Conservation (phyloP, 345 rosid species). For the Corchorus olitorius region DNA sequence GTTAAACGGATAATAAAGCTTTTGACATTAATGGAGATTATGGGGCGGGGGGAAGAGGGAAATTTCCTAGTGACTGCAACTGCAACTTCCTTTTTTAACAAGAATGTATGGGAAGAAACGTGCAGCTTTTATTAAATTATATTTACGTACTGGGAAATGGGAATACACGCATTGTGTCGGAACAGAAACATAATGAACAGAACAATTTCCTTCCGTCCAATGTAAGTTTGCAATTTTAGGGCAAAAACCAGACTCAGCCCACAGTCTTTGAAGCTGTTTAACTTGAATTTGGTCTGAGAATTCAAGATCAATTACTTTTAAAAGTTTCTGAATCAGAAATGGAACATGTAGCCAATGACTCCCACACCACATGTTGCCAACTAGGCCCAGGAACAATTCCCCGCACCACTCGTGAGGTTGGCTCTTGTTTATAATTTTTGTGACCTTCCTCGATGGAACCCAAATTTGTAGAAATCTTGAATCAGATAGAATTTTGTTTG, state of each 20-base stretch:
- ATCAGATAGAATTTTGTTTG: neutral
- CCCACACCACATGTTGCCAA: conserved; percentile 28
- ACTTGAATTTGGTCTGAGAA: neutral
- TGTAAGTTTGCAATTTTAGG: no score
- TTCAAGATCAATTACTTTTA: neutral
- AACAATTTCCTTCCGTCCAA: no score
- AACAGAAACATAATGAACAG: no score
- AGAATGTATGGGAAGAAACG: neutral
- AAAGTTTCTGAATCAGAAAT: conserved; percentile 5
- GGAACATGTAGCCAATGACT: conserved; percentile 21
- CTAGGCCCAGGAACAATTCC: conserved; percentile 10
- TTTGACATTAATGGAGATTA: neutral
- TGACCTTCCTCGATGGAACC: conserved; percentile 12
- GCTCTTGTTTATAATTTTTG: neutral
- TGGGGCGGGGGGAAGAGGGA: neutral
- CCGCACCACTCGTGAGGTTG: neutral
- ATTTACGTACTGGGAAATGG: no score
- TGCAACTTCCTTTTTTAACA: neutral
- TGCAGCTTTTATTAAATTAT: neutral
- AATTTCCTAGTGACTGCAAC: neutral
- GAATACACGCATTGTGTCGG: no score
- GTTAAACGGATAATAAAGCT: neutral
- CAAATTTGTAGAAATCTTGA: neutral
- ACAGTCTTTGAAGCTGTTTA: neutral
- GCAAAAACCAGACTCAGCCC: neutral